Evolutionary conservation across 2,329 filamentous ascomycete genomes (phyloP).

Genomic region (Thelonectria rubi): DNA sequence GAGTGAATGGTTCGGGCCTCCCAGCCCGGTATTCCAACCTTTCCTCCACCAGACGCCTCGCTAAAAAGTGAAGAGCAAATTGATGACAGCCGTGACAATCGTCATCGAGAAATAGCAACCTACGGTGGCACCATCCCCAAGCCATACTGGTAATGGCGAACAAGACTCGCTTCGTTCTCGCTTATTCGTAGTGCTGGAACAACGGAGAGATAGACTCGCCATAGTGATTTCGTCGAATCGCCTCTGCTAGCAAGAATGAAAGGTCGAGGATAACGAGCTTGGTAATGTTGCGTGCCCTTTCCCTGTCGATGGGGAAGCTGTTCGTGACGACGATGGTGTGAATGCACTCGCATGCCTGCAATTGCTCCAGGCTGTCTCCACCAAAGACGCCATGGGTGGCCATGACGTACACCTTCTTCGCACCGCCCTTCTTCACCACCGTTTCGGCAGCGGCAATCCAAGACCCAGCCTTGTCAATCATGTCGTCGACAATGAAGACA

Average conservation of each 20-base stretch:
- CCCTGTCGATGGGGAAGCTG: slow-evolving; percentile 88
- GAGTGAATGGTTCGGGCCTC: slow-evolving; percentile 29
- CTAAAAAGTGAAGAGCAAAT: slow-evolving; percentile 42
- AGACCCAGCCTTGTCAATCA: slow-evolving; percentile 96
- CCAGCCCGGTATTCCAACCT: slow-evolving; percentile 27
- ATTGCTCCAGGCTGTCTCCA: slow-evolving; percentile 85
- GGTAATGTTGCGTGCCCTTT: slow-evolving; percentile 73
- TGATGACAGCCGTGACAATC: slow-evolving; percentile 30
- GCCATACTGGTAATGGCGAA: neutral
- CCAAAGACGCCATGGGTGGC: slow-evolving; percentile 96
- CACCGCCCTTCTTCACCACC: slow-evolving; percentile 89
- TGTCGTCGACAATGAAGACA: slow-evolving; percentile 96
- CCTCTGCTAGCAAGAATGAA: slow-evolving; percentile 86
- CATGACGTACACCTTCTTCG: slow-evolving; percentile 96
- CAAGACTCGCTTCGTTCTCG: slow-evolving; percentile 14
- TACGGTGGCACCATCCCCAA: slow-evolving; percentile 8
- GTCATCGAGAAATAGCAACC: slow-evolving; percentile 29
- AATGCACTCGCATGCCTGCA: slow-evolving; percentile 93
- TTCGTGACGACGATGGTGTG: slow-evolving; percentile 95
- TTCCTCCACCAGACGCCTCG: slow-evolving; percentile 49
- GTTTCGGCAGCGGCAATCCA: slow-evolving; percentile 99
- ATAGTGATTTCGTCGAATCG: slow-evolving; percentile 95
- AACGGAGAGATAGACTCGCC: slow-evolving; percentile 81
- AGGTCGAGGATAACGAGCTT: slow-evolving; percentile 93
- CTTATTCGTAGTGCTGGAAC: slow-evolving; percentile 73